Evolutionary conservation across 306 rosid species (phyloP).

Genomic region (Fragaria ananassa): DNA sequence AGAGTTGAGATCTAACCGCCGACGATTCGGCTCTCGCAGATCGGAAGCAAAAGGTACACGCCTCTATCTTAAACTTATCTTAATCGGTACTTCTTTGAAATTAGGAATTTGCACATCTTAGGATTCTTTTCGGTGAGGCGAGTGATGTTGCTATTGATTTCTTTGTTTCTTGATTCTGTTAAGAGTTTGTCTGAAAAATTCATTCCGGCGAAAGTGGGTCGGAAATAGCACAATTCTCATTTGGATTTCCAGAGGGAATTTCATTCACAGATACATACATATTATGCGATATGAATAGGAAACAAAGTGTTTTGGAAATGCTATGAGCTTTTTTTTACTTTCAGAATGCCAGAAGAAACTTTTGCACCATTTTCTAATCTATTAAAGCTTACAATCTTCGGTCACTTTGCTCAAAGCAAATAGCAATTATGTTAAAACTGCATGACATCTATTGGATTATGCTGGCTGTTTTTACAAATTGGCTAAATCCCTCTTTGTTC

Average conservation of each 20-base stretch:
- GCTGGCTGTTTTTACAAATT: slow-evolving; percentile 12
- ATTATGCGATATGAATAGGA: not conserved
- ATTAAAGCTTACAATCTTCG: not conserved
- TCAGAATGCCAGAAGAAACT: not conserved
- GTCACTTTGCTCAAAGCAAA: slow-evolving; percentile 9
- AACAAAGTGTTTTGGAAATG: not conserved
- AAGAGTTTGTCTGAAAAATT: too few species aligned
- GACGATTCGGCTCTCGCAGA: not conserved
- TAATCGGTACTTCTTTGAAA: not conserved
- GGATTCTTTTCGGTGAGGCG: not conserved
- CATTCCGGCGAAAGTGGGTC: not conserved
- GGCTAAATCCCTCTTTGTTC: slow-evolving; percentile 25
- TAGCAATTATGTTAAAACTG: slow-evolving; percentile 6
- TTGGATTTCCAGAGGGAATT: not conserved
- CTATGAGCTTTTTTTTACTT: not conserved
- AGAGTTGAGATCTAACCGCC: not conserved
- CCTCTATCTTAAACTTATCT: not conserved
- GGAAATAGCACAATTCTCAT: not conserved
- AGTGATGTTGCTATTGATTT: not conserved
- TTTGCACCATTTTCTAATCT: not conserved
- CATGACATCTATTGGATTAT: slow-evolving; percentile 4
- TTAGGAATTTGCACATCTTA: not conserved
- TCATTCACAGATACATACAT: not conserved
- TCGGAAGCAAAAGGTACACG: not conserved
- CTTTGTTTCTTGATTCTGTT: too few species aligned